Base-by-base conservation (phyloP, 768 basidiomycete genomes). In the Tulasnella sp. region DNA sequence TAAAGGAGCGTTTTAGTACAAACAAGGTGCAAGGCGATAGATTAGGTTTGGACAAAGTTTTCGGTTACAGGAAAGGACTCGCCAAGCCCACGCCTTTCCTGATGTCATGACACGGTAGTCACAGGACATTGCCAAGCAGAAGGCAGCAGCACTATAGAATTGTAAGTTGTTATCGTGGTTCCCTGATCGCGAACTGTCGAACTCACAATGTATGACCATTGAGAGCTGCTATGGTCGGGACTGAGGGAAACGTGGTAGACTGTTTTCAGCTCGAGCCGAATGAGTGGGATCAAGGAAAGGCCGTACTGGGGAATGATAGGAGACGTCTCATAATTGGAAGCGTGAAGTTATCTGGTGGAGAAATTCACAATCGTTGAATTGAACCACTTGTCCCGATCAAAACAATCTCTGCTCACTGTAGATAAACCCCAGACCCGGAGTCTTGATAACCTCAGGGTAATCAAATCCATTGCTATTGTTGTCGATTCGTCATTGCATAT, bases 261-360 rank as follows among this genome's bases (percentile, higher is more conserved):
- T 38, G 40, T 67, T 52, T 36, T 37, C 12, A 38, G 4, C 17
- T 37, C 3, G 38, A 15, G 38, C 25, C 69, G 25, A 52, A 6
- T 36, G 15, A 78, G 45, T 22, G 34, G 31, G 12, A 38, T 1
- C 54, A 25, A 14, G 15, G 58, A 64, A 37, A 69, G 8, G 9
- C 82, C 89, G 79, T 80, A 93, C 93, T 89, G 4, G 93, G 93
- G 82, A 92, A 94, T 0, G 88, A 88, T 34, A 97, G 81, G 11
- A 96, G 81, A 36, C 93, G 87, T 22, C 84, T 82, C 38, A 93
- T 82, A 75, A 94, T 83, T 0, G 93, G 93, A 80, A 94, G 91
- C 81, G 58, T 64, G 29, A 89, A 93, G 1, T 89, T 88, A 72
- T 86, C 93, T 94, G 79, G 45, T 45, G 76, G 58, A 36, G 42